These are phyloP conservation scores for Cystobasidium tubakii DNA, from an alignment of 768 basidiomycete genomes.

Conservation along the genomic window DNA sequence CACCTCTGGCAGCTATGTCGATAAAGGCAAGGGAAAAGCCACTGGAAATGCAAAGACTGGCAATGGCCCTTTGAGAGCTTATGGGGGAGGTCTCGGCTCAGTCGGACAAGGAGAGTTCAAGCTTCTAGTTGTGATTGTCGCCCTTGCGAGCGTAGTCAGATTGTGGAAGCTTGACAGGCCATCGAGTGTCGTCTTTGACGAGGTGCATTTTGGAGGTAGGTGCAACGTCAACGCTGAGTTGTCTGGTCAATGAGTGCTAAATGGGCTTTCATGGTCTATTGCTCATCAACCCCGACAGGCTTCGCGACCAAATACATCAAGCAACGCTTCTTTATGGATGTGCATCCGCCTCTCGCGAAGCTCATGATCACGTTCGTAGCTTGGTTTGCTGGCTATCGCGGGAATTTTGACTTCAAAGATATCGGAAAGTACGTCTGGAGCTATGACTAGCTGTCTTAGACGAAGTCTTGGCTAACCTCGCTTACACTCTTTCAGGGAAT, in stretches of 20 bases:
- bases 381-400: conserved; percentile 73
- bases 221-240: too few relatives aligned
- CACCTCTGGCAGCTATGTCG: conserved; percentile 34
- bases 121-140: conserved; percentile 60
- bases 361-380: conserved; percentile 86
- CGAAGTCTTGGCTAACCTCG: neutral
- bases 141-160: conserved; percentile 73
- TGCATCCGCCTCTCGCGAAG: conserved; percentile 95
- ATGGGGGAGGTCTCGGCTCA: conserved; percentile 17
- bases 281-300: neutral
- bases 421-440: conserved; percentile 72
- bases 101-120: conserved; percentile 65
- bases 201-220: conserved; percentile 39
- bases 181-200: conserved; percentile 65
- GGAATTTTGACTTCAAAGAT: conserved; percentile 93
- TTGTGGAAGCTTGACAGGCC: conserved; percentile 79
- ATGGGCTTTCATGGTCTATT: too few relatives aligned
- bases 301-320: conserved; percentile 87
- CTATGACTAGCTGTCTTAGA: neutral
- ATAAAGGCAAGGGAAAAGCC: conserved; percentile 34
- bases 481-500: conserved; percentile 56
- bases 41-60: neutral
- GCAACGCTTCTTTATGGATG: conserved; percentile 70
- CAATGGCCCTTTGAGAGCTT: conserved; percentile 7
- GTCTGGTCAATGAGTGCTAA: too few relatives aligned